phyloP scores from a whole-genome alignment of 1,284 basidiomycete species.

The Entoloma clypeatum region DNA sequence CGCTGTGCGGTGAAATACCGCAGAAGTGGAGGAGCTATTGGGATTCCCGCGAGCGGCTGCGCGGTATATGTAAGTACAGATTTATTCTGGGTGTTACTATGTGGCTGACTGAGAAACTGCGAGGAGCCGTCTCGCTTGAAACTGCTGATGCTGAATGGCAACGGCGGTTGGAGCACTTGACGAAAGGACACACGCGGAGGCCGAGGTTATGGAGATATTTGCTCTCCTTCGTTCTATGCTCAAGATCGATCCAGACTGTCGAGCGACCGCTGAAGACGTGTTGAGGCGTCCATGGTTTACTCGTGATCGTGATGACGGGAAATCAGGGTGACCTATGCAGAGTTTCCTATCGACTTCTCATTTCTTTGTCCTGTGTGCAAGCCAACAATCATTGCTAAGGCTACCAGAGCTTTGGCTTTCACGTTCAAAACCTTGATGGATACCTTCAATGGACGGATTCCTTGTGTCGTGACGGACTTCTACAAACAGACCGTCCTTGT shows the following conservation, averaged over 20 bases:
- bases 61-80: conserved; percentile 5
- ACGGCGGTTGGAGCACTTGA: conserved; percentile 5
- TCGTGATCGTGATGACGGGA: not conserved
- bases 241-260: conserved; percentile 8
- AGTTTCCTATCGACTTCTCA: too few species aligned
- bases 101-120: conserved; percentile 2
- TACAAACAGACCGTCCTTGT: too few species aligned
- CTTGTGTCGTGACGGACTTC: too few species aligned
- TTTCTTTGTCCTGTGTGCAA: too few species aligned
- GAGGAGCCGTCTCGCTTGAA: conserved; percentile 11
- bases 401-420: too few species aligned
- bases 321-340: too few species aligned
- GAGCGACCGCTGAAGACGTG: conserved; percentile 7
- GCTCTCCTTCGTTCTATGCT: conserved; percentile 13
- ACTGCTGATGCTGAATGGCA: conserved; percentile 12
- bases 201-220: conserved; percentile 6
- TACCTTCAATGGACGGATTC: too few species aligned
- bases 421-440: too few species aligned
- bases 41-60: conserved; percentile 8
- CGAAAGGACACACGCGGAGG: conserved; percentile 2
- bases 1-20: conserved; percentile 10
- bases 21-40: conserved; percentile 9
- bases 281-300: conserved; percentile 11
- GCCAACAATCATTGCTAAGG: too few species aligned
- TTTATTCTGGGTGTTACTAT: not conserved